Base-by-base conservation (phyloP, 148 eudicot genomes). In the Fagopyrum esculentum region DNA sequence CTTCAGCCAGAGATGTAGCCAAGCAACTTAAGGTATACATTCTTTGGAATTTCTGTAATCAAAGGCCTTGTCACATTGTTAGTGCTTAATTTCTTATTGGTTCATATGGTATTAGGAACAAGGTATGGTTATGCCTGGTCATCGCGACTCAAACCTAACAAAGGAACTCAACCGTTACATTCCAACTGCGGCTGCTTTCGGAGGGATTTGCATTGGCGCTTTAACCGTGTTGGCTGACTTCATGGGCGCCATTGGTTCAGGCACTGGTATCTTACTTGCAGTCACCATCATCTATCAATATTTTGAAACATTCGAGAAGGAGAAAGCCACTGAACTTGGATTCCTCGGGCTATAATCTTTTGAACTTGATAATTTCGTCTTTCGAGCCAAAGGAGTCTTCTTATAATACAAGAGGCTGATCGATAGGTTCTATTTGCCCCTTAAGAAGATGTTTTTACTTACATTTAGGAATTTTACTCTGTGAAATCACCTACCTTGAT, bases 61-160 rank as follows among this genome's bases (percentile, higher is more conserved):
- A 45, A 70, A 70, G 55, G 54, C 15, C 15, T 0, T 15, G 5
- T 35, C 2, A 17, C 10, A n/a, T 7, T 47, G 35, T 8, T 47
- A 1, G 22, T 74, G 12, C 10, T 40, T 74, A 16, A 35, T 17
- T 57, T 35, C 50, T 60, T 35, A 43, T 29, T 59, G 2, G 35
- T 40, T 16, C 9, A 47, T 47, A 19, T 13, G 66, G 45, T 19
- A 79, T 16, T 78, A 92, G 98, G 98, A 92, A 73, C 96, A 92
- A 92, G 91, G 92, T 75, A 92, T 92, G 97, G 97, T 92, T 30
- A 90, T 90, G 95, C 97, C 95, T 0, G 95, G 95, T 2, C 93
- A 90, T 71, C 83, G 95, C 2, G 98, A 92, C 50, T 86, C 95
- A 56, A 90, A 92, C 80, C 44, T 92, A 19, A 90, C 90, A 76